Evolutionary conservation across 2,329 filamentous ascomycete species (phyloP), one percentile per base, ranked within the genome.

Genomic region (Trichoderma asperellum): DNA sequence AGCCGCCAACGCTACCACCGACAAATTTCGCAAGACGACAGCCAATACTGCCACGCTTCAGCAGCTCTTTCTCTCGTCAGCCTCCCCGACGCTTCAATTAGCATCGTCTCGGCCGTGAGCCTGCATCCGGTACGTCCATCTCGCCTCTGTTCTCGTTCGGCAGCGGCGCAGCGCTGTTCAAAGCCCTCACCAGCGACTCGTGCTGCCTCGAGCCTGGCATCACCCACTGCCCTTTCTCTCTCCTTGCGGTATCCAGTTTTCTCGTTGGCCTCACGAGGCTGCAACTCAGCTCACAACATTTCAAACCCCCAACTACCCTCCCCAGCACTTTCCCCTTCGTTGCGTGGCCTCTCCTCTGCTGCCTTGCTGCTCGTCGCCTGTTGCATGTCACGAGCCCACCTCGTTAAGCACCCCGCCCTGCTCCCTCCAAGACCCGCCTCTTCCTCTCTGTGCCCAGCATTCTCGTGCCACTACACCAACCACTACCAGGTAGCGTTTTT

Each of bases 371-470:
- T 65, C 43, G 70, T 71, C 70, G 70, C 62, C 57, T 68, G 68
- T 68, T 69, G 68, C 68, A 68, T 70, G 70, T 71, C 68, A 68
- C 70, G 68, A 70, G 69, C 66, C 69, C 69, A 69, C 69, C 56
- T 65, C 34, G 52, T 70, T 70, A 70, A 70, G 69, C 69, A 70
- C 69, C 68, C 70, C 68, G 70, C 65, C 70, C 64, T 61, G 67
- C 53, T 67, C 56, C 68, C 68, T 70, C 63, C 47, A 67, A 60
- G 68, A 71, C 70, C 70, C 68, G 68, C 68, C 68, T 47, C 60
- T 69, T 35, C 60, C 53, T 66, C 60, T 69, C 59, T 35, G 59
- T 64, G 69, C 57, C 69, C 53, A 68, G 58, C 69, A 59, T 70
- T 63, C 58, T 68, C 58, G 65, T 68, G 69, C 69, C 69, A 64